Conservation (phyloP, 805 yeast genomes). For the Spathaspora sp. region DNA sequence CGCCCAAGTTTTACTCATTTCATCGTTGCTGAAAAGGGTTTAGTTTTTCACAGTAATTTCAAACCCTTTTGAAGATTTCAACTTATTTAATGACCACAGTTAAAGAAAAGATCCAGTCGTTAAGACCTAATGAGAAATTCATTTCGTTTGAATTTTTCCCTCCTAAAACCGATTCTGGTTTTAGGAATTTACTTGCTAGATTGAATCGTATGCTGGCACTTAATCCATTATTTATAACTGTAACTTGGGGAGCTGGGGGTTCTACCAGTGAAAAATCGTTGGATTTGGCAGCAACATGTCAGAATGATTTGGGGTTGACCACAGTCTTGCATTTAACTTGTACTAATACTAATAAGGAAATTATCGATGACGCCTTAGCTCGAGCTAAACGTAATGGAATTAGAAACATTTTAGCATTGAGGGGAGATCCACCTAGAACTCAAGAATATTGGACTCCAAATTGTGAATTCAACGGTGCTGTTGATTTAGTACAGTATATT, state of each 20-base stretch:
- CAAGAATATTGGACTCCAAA: constrained; percentile 55
- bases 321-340: constrained; percentile 95
- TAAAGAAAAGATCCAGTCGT: constrained; percentile 48
- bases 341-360: constrained; percentile 77
- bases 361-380: constrained; percentile 75
- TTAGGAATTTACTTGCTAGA: constrained; percentile 79
- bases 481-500: constrained; percentile 82
- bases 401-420: constrained; percentile 81
- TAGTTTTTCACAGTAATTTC: background rate
- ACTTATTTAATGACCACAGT: constrained; percentile 27
- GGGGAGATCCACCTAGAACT: constrained; percentile 95
- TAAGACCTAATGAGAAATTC: constrained; percentile 53
- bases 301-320: constrained; percentile 72
- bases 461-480: constrained; percentile 70
- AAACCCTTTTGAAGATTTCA: background rate
- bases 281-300: constrained; percentile 76
- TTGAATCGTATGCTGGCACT: constrained; percentile 83
- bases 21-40: background rate
- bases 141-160: constrained; percentile 95
- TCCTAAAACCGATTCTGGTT: constrained; percentile 90
- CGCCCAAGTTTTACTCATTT: background rate
- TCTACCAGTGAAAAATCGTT: constrained; percentile 84
- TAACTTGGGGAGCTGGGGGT: constrained; percentile 99
- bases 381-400: constrained; percentile 77
- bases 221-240: constrained; percentile 85